Evolutionary conservation across 495 filamentous ascomycete genomes (phyloP), one percentile per base, ranked within the genome.

Genomic region (Chaetomium fimeti): DNA sequence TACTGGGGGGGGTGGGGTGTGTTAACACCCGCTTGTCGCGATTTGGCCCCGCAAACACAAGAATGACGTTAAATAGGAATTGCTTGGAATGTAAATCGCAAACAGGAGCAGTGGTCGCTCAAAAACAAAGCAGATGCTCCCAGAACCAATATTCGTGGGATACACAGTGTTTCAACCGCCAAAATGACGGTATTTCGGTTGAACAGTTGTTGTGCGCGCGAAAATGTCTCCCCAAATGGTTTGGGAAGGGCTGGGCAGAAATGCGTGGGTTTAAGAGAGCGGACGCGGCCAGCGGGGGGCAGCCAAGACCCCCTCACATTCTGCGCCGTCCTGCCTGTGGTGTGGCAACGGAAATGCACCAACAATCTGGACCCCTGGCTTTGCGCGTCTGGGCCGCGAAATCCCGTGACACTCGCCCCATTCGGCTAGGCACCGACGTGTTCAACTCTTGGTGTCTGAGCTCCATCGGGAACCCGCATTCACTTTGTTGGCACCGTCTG

Each of bases 371-470:
- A 63, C 55, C 24, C 20, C 20, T 62, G 61, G 49, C 49, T 22
- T 36, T 65, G 65, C 72, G 70, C 72, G 72, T 5, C 72, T 70
- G 64, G 45, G 62, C 71, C 71, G 68, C 72, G 72, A 73, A 63
- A 64, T 73, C 72, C 67, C 71, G 71, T 73, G 72, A 74, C 67
- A 51, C n/a, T 57, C 15, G 18, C 43, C 42, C 38, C 22, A 42
- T 57, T 18, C n/a, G 54, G 58, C 38, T 32, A 67, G 64, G 69
- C 64, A 66, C 22, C 63, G 40, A 64, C 61, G 42, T 64, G 52
- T 36, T 52, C 42, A 18, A 43, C 27, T 15, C 25, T 18, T 28
- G 27, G 32, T 43, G 61, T 61, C 65, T 60, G 16, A 51, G 51
- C 29, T 53, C 3, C 29, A 29, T 40, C 47, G 25, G 47, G 15